Base-by-base conservation (phyloP, 805 yeast genomes). In the Metschnikowia chrysomelidarum region DNA sequence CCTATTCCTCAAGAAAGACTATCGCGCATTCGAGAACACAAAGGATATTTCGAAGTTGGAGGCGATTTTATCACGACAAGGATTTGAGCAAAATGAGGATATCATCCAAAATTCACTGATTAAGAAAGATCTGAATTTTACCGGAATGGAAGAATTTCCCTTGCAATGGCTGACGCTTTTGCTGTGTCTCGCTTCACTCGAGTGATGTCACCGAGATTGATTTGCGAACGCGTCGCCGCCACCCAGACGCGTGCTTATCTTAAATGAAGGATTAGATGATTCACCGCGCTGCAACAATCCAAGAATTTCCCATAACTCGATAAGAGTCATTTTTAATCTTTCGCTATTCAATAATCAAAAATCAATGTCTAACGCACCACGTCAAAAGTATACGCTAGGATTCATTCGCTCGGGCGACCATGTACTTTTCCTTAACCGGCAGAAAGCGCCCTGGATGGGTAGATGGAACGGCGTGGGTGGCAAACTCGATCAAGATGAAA, bases 401-500 rank as follows among this genome's bases (percentile, higher is more conserved):
- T 51, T 56, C 34, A 40, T 54, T 12, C 42, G 53, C 30, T 62
- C 67, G 38, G 67, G 59, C 28, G 42, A 53, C 23, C 50, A 61
- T 26, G 47, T 66, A 12, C 59, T 67, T 9, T 46, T 68, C 6
- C 49, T 68, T 13, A 68, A 68, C 36, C 50, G 73, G 16, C 59
- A 63, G 37, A 68, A 68, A 37, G 50, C 58, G 8, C 73, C 73
- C 1, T 66, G 71, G 69, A 68, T 67, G 72, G 73, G 73, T 11
- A 50, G 63, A 31, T 68, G 73, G 73, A 67, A 68, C 44, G 73
- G 73, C 9, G 71, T 68, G 9, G 73, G 73, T 7, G 73, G 73
- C 5, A 67, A 68, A 39, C 41, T 67, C 12, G 65, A 64, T 21
- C 35, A 44, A 0, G 46, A 38, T 12, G 73, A 68, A 42, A 42